Base-by-base conservation (phyloP, 345 rosid genomes). In the Pistacia vera region DNA sequence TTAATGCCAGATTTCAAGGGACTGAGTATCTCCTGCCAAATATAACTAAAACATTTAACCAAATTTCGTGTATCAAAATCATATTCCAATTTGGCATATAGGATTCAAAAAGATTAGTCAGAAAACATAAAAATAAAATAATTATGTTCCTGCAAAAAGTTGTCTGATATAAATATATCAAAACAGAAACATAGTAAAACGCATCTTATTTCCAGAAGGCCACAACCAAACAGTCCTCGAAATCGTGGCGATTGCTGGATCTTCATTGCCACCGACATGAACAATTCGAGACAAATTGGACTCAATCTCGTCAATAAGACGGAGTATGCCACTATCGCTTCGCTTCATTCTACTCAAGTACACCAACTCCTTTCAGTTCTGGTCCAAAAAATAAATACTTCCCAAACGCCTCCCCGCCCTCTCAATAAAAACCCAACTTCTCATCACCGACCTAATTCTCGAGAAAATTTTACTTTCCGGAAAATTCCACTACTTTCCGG, bases 301-400 rank as follows among this genome's bases (percentile, higher is more conserved):
- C 87, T 87, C 73, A 11, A 28, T 35, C 51, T 82, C 69, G 35
- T 57, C 16, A 33, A 38, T 62, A 87, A 86, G 87, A 88, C 88
- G 33, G 51, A 52, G 22, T 57, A 36, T 74, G 83, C 86, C 86
- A 75, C 80, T 57, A 14, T 63, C 68, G 13, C 56, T 51, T 56
- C 75, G 12, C 77, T 57, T 44, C 74, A 72, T 20, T 72, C 46
- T 22, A 35, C 5, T 38, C n/a, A n/a, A n/a, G n/a, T n/a, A n/a
- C n/a, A n/a, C 36, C 25, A 11, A 46, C 70, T 14, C 49, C 35
- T 30, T 69, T 33, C 62, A 5, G 28, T 46, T 66, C 68, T n/a
- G n/a, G 51, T 70, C 18, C 77, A 25, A 63, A 51, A 25, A 65
- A 73, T 77, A 80, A 81, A 76, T 79, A 73, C 63, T 36, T 65